Evolutionary conservation across 352 stramenopile species (phyloP), one percentile per base, ranked within the genome.

Genomic region (Phytophthora pini): DNA sequence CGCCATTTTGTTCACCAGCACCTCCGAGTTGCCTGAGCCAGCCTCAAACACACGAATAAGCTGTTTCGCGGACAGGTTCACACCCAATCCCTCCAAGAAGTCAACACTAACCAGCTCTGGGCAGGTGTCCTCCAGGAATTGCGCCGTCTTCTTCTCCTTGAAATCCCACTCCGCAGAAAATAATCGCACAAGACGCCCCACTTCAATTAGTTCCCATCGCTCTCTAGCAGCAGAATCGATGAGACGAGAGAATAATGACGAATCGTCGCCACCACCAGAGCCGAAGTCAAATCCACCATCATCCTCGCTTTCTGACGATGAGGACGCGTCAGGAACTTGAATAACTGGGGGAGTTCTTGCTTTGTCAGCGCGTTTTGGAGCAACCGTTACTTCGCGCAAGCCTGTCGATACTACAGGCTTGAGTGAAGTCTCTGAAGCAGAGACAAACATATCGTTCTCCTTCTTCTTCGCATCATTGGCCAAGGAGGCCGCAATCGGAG

Each of bases 61-160:
- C 24, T 94, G 78, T 24, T 76, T 63, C 4, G 77, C 61, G 2
- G 69, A 70, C 38, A 95, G 54, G 5, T 76, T 73, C 6, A 93
- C 72, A 62, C 74, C 74, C 26, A 95, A 70, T 4, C 88, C 88
- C 71, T 95, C 88, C 4, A 95, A 59, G 44, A 95, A 95, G n/a
- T 95, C 88, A 10, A 92, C 83, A 46, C 77, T 92, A 40, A 96
- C 88, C 9, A 96, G 78, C 58, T 96, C 88, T 4, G 88, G 82
- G 36, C 86, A 96, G 24, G 69, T 80, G 11, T 70, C 65, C 0
- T 61, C 63, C 24, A 96, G 45, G 52, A 96, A 96, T 6, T 53
- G 63, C 5, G 81, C 76, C 3, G 88, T 95, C 32, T 80, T 85
- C 39, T 78, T 73, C 43, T 64, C 70, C 17, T 88, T 77, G 24